A percentile compares a stretch with the other conserved stretches of the same genome.
phyloP scores from a whole-genome alignment of 768 basidiomycete genomes.

The Pholiota conissans region DNA sequence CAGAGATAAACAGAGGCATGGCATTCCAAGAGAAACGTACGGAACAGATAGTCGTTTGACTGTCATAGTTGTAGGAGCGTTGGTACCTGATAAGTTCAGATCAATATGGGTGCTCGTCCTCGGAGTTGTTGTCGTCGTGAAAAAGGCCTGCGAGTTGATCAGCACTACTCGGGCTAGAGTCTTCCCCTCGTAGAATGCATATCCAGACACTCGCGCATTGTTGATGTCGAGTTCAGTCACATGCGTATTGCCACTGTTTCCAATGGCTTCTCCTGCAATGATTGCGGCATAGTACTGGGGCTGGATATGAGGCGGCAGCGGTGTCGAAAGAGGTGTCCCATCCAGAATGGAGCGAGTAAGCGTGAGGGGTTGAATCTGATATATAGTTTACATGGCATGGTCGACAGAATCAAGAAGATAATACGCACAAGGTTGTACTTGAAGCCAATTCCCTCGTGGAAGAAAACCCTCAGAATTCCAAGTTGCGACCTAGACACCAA shows the following conservation, averaged over 20 bases:
- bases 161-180: conserved; percentile 50
- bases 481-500: conserved; percentile 37
- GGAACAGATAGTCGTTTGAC: conserved; percentile 50
- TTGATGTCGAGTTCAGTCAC: conserved; percentile 50
- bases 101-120: conserved; percentile 44
- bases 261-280: conserved; percentile 58
- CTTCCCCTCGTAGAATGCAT: conserved; percentile 56
- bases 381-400: neutral
- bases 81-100: conserved; percentile 33
- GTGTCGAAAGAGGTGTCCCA: conserved; percentile 47
- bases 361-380: conserved; percentile 62
- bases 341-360: conserved; percentile 59
- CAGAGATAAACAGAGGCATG: neutral
- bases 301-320: conserved; percentile 60
- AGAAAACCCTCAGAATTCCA: conserved; percentile 54
- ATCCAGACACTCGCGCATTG: conserved; percentile 52
- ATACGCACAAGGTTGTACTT: conserved; percentile 62
- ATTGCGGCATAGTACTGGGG: conserved; percentile 68
- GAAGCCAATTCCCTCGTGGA: conserved; percentile 69
- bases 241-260: conserved; percentile 38
- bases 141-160: conserved; percentile 58
- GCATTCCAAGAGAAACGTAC: no score
- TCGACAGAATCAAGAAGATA: neutral
- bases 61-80: conserved; percentile 30
- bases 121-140: conserved; percentile 30